These are phyloP conservation scores for Tritrichomonas foetus DNA, from an alignment of 208 protist genomes.

Conservation along the genomic window DNA sequence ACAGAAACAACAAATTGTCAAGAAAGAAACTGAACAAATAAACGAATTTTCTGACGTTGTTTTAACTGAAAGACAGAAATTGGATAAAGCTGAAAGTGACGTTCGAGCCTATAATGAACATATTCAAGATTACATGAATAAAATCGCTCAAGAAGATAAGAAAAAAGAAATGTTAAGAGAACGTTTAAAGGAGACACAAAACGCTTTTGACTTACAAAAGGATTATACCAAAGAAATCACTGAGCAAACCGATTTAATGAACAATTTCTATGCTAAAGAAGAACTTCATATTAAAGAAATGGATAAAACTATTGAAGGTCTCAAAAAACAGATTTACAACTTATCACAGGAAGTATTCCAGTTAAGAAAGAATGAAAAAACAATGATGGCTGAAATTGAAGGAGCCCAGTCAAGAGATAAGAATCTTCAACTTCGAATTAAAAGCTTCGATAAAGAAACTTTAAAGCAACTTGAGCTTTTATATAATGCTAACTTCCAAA, in stretches of 20 bases:
- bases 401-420: not conserved
- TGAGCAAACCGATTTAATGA: not conserved
- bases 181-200: not conserved
- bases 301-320: not conserved
- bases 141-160: not conserved
- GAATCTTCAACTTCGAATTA: not conserved
- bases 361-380: not conserved
- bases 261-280: not conserved
- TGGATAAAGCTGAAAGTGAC: not conserved
- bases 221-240: not conserved
- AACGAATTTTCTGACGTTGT: not conserved
- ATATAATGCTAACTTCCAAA: conserved; percentile 28
- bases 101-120: too few species aligned
- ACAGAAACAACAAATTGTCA: not conserved
- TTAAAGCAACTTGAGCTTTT: not conserved
- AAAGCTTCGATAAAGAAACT: conserved; percentile 2
- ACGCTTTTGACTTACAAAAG: not conserved
- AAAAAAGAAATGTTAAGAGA: not conserved
- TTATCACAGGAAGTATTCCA: not conserved
- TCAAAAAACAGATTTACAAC: not conserved
- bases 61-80: not conserved
- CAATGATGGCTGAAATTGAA: not conserved
- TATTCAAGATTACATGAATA: not conserved
- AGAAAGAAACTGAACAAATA: not conserved
- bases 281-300: not conserved